Evolutionary conservation across 1,139 yeast genomes (phyloP).

Genomic region (Taphrina pruni): DNA sequence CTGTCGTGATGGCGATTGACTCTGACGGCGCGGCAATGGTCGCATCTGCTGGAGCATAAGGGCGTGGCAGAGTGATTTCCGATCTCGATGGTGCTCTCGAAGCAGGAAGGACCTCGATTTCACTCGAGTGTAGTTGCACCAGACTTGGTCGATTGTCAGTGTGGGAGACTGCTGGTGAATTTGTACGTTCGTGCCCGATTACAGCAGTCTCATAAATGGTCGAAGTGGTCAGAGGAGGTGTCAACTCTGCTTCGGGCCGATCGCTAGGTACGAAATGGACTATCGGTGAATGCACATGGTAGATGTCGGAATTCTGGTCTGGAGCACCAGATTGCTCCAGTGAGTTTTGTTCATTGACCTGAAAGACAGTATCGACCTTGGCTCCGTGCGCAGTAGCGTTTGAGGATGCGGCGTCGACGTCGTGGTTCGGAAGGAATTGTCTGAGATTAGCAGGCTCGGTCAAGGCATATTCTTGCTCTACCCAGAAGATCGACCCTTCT

Average conservation of each 20-base stretch:
- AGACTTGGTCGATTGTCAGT: slow-evolving; percentile 11
- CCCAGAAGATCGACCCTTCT: slow-evolving; percentile 36
- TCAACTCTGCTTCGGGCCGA: background rate
- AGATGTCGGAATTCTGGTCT: background rate
- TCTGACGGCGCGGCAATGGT: slow-evolving; percentile 1
- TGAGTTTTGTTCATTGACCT: background rate
- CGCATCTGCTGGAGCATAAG: slow-evolving; percentile 19
- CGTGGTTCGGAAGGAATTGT: background rate
- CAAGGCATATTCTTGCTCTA: slow-evolving; percentile 35
- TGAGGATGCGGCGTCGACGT: background rate
- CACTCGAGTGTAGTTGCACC: slow-evolving; percentile 19
- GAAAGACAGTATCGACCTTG: background rate
- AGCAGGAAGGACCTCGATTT: slow-evolving; percentile 4
- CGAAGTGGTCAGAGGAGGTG: background rate
- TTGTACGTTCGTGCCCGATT: background rate
- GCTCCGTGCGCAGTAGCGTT: background rate
- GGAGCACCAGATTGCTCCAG: background rate
- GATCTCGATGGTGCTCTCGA: background rate
- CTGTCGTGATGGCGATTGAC: slow-evolving; percentile 1
- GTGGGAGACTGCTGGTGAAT: background rate
- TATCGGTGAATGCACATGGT: background rate
- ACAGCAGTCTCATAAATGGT: background rate
- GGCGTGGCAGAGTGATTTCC: slow-evolving; percentile 1
- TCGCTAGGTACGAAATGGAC: background rate
- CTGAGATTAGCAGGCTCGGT: slow-evolving; percentile 15